phyloP scores from a whole-genome alignment of 208 protist species.

The Acanthamoeba healyi region DNA sequence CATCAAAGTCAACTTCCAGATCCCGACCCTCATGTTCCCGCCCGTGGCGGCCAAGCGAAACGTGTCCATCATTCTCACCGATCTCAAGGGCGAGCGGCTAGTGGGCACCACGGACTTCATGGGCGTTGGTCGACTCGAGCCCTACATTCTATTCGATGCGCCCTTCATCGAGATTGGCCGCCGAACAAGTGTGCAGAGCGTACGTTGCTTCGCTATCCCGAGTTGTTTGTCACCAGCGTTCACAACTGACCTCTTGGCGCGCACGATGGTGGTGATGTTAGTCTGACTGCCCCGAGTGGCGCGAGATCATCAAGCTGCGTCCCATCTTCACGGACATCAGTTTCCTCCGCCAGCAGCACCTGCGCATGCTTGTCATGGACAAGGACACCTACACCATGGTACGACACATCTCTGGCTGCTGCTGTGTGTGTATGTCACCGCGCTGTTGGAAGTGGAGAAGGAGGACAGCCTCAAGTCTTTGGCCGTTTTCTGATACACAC shows the following conservation, averaged over 20 bases:
- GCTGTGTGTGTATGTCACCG: not conserved
- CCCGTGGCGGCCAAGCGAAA: slow-evolving; percentile 53
- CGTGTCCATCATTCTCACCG: slow-evolving; percentile 60
- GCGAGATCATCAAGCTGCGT: slow-evolving; percentile 56
- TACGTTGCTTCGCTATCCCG: not conserved
- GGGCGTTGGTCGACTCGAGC: not conserved
- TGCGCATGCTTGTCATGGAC: slow-evolving; percentile 50
- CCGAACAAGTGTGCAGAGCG: slow-evolving; percentile 51
- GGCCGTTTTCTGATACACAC: slow-evolving; percentile 12
- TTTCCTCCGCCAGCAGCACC: slow-evolving; percentile 50
- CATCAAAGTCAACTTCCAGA: slow-evolving; percentile 52
- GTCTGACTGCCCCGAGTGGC: slow-evolving; percentile 60
- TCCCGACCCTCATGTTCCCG: slow-evolving; percentile 40
- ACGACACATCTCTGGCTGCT: not conserved
- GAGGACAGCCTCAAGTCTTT: not conserved
- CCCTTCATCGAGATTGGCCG: slow-evolving; percentile 63
- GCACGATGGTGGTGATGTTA: too few relatives aligned
- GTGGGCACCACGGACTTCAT: slow-evolving; percentile 32
- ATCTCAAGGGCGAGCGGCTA: slow-evolving; percentile 47
- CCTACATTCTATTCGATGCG: slow-evolving; percentile 64
- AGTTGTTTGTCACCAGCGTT: too few relatives aligned
- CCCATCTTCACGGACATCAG: slow-evolving; percentile 49
- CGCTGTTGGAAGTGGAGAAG: slow-evolving; percentile 2
- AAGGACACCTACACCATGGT: slow-evolving; percentile 34
- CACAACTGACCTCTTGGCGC: too few relatives aligned